These are phyloP conservation scores for Hypoxylon sp. DNA, from an alignment of 2,329 filamentous ascomycete genomes.

Conservation along the genomic window DNA sequence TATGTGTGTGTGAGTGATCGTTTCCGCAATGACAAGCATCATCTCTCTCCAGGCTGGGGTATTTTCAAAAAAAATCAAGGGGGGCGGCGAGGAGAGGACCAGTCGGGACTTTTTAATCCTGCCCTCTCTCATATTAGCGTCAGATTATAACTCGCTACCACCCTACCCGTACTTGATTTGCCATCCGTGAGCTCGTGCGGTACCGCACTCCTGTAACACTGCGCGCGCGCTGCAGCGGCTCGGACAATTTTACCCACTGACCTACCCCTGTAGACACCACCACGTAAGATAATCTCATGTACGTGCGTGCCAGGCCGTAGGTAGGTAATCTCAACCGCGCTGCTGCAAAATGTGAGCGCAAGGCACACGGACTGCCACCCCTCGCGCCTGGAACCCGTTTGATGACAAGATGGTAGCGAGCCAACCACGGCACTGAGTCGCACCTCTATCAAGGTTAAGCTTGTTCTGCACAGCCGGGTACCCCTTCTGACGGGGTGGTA, in stretches of 20 bases:
- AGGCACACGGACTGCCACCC: slow-evolving; percentile 17
- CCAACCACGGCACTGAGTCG: slow-evolving; percentile 37
- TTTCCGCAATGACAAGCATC: slow-evolving; percentile 39
- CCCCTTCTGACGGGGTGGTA: slow-evolving; percentile 19
- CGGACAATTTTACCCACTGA: slow-evolving; percentile 45
- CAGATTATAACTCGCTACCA: slow-evolving; percentile 33
- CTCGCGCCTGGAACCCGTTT: slow-evolving; percentile 16
- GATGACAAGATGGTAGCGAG: slow-evolving; percentile 31
- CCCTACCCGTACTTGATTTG: slow-evolving; percentile 33
- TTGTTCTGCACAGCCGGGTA: slow-evolving; percentile 25
- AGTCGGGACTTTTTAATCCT: slow-evolving; percentile 42
- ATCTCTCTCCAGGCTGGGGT: slow-evolving; percentile 13
- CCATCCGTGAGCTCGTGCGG: slow-evolving; percentile 33
- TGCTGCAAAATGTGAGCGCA: slow-evolving; percentile 26
- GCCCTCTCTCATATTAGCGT: slow-evolving; percentile 32
- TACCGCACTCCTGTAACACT: slow-evolving; percentile 38
- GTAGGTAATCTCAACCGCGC: slow-evolving; percentile 40
- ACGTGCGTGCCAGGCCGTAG: slow-evolving; percentile 13
- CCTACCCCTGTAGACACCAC: slow-evolving; percentile 31
- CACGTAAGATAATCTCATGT: slow-evolving; percentile 40
- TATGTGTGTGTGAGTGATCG: slow-evolving; percentile 31
- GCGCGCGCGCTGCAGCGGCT: slow-evolving; percentile 42
- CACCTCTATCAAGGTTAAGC: slow-evolving; percentile 37
- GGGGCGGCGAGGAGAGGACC: slow-evolving; percentile 12
- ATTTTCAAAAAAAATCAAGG: slow-evolving; percentile 6